phyloP scores from a whole-genome alignment of 2,329 filamentous ascomycete species.

The Talaromyces sp. region DNA sequence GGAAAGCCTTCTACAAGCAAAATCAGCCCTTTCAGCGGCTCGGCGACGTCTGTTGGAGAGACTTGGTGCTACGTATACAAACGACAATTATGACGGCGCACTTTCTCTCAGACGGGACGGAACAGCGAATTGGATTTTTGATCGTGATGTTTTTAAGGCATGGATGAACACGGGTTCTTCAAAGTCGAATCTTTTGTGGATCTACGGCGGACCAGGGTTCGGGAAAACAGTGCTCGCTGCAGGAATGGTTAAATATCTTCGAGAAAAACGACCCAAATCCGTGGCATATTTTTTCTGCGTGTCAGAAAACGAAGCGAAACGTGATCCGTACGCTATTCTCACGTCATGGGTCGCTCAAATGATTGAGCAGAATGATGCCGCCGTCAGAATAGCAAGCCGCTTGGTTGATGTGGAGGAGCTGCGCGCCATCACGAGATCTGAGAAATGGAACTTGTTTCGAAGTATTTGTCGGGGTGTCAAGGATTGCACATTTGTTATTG shows the following conservation, averaged over 20 bases:
- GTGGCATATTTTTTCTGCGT: neutral
- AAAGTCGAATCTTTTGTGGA: neutral
- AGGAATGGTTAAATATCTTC: neutral
- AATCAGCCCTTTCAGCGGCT: neutral
- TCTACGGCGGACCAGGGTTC: neutral
- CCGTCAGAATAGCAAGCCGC: neutral
- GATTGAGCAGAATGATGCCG: neutral
- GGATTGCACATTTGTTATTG: neutral
- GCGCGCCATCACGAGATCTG: neutral
- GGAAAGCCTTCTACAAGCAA: neutral
- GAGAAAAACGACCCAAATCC: neutral
- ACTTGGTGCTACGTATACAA: constrained; percentile 2
- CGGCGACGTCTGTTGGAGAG: neutral
- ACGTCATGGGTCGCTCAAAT: neutral
- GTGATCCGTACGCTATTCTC: neutral
- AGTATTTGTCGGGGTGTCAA: neutral
- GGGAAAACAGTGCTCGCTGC: neutral
- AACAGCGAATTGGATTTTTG: neutral
- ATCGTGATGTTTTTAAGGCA: neutral
- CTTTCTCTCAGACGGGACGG: neutral
- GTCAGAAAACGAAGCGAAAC: neutral
- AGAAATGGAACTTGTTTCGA: neutral
- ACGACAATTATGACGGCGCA: neutral
- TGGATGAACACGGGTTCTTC: neutral
- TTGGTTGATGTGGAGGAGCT: neutral